Evolutionary conservation across 108 stramenopile species (phyloP), one percentile per base, ranked within the genome.

Genomic region (Nannochloropsis gaditana): DNA sequence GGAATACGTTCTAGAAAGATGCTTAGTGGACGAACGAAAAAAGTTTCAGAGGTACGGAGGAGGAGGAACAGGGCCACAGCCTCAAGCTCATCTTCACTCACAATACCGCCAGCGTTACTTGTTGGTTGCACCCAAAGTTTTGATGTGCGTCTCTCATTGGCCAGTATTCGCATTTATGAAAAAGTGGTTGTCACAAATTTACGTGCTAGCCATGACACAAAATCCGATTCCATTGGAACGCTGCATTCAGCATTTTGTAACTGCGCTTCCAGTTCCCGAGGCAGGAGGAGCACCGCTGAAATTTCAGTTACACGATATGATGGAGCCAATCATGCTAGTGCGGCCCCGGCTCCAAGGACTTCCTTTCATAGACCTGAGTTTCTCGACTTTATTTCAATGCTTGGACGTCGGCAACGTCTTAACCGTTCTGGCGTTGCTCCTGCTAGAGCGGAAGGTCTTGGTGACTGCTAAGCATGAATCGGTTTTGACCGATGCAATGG

Each of bases 361-460:
- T 4, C 59, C 59, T 73, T 73, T 73, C 59, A 2, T 73, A 73
- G 59, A 73, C 59, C 59, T 73, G n/a, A 73, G 59, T 73, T 73
- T 73, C n/a, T 15, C 59, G 59, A 73, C 59, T n/a, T 73, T 73
- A 73, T 73, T 73, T 73, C 59, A n/a, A 73, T 73, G 59, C 59
- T n/a, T 73, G 59, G 59, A 73, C n/a, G 59, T 73, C 8, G 6
- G 59, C 19, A 73, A 73, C 59, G 59, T 73, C 19, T n/a, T 73
- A n/a, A 73, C 59, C 3, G 59, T 73, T 15, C 15, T 73, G 59
- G 59, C 59, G 59, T n/a, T 73, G 19, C n/a, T 73, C 19, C 59
- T 73, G 15, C 59, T n/a, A n/a, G 59, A 73, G 59, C 59, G 59
- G 15, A 73, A 73, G 8, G 8, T 73, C n/a, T 73, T 73, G 59